Base-by-base conservation (phyloP, 768 basidiomycete genomes). In the Boletus subparvulus region DNA sequence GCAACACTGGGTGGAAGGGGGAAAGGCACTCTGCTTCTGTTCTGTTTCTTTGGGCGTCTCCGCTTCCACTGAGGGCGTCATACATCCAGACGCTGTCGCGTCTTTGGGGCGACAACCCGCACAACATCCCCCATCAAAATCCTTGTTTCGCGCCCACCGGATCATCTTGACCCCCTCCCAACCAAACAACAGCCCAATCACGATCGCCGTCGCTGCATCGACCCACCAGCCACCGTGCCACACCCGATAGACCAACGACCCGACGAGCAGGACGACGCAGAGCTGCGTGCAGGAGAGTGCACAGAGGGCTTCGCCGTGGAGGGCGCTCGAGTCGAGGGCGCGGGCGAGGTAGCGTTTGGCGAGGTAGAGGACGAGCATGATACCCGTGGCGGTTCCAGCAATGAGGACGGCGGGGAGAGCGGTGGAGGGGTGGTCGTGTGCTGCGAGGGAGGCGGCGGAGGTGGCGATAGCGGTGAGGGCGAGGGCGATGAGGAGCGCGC, bases 211-310 rank as follows among this genome's bases (percentile, higher is more conserved):
- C n/a, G 72, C 73, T 19, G 74, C 63, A 53, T 80, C 80, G 14
- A 78, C 65, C 79, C 80, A 80, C 80, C 79, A 80, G 0, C 78
- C 80, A 19, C 75, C 73, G 6, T 63, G 54, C 79, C 79, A 78
- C 5, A 73, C 58, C 8, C 72, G 63, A 43, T 67, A 78, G 30
- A 79, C 67, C 47, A 78, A 53, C 6, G 73, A 72, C 1, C 79
- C 80, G 2, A 75, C 42, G 52, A 80, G 75, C 16, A 80, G 62
- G 2, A 80, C 77, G 21, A 69, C 39, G 0, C 77, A 79, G 32
- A 80, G 72, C 52, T 80, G 73, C 40, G 74, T 70, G 56, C 80
- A 80, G 30, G 71, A 73, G 11, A 80, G 71, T 0, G 76, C 73
- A 32, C 79, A 80, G 37, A 72, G 65, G 2, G 80, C 76, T 63